These are phyloP conservation scores for Glarea lozoyensis DNA, from an alignment of 495 filamentous ascomycete species.

Conservation along the genomic window DNA sequence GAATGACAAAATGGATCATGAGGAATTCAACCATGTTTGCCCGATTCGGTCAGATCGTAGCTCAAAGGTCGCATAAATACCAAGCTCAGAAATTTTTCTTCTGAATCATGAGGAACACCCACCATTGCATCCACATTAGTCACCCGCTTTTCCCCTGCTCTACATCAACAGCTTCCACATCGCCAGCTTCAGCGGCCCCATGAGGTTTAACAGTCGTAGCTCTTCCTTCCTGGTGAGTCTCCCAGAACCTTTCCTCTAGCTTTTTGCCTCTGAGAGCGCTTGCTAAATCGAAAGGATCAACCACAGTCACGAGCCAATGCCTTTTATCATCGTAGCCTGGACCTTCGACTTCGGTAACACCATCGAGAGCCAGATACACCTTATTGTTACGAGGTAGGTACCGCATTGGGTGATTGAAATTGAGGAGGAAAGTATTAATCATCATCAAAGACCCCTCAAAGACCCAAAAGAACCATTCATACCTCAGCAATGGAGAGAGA, in stretches of 20 bases:
- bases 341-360: constrained; percentile 54
- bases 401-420: constrained; percentile 51
- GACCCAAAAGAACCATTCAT: constrained; percentile 68
- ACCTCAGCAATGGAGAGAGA: constrained; percentile 46
- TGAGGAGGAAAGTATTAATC: constrained; percentile 49
- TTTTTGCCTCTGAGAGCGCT: constrained; percentile 45
- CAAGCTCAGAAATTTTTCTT: too few relatives aligned
- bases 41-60: too few relatives aligned
- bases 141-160: not conserved
- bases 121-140: too few relatives aligned
- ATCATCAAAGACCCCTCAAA: constrained; percentile 63
- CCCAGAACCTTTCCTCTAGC: constrained; percentile 24
- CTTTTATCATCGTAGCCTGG: constrained; percentile 53
- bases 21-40: too few relatives aligned
- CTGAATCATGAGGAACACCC: too few relatives aligned
- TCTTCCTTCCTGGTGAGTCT: constrained; percentile 11
- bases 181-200: too few relatives aligned
- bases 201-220: not conserved
- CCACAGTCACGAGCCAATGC: constrained; percentile 40
- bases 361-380: constrained; percentile 56
- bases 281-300: constrained; percentile 62
- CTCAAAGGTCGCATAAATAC: too few relatives aligned
- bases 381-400: constrained; percentile 55
- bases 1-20: too few relatives aligned
- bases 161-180: too few relatives aligned